Evolutionary conservation across 208 protist genomes (phyloP), one percentile per base, ranked within the genome.

Genomic region (Crithidia sp.): DNA sequence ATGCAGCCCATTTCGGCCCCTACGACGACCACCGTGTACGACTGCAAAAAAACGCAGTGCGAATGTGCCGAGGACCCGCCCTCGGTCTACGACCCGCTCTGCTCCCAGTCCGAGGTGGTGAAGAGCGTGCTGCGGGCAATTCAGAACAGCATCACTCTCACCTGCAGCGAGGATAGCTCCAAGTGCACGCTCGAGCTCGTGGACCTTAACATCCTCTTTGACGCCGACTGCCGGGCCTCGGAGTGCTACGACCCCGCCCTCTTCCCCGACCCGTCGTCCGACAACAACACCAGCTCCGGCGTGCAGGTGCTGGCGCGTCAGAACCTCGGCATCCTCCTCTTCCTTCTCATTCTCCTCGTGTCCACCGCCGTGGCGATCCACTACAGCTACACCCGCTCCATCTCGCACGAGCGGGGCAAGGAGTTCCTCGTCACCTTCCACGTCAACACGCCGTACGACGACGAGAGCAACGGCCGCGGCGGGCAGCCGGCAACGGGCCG

Each of bases 391-490:
- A 63, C 81, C 2, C 43, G 75, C 52, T 17, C 44, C n/a, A 74
- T 82, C 52, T 79, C 85, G 12, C 53, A 64, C n/a, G 54, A 69
- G 53, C 71, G 71, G 12, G 78, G 74, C 9, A 79, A 67, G 49
- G 80, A 92, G 68, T 95, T 95, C 57, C 68, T 86, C 61, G 64
- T 79, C 45, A 85, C 84, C 43, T 93, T 93, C 71, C 65, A 85
- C 61, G 67, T 90, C n/a, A 60, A 61, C 57, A 52, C 54, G n/a
- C 54, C 74, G 4, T n/a, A 62, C 40, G 63, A 45, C n/a, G 69
- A 68, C 19, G 60, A 17, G 19, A 36, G 56, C 17, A 67, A 60
- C 54, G 19, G 28, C 28, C 28, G 28, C 28, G 28, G 28, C 28
- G 28, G 28, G 28, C 28, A 28, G 28, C 28, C 28, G 19, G 53